A percentile compares a stretch with the other conserved stretches of the same genome.
These are phyloP conservation scores for Saccharomycopsis phalli DNA, from an alignment of 1,139 yeast species.

Conservation along the genomic window DNA sequence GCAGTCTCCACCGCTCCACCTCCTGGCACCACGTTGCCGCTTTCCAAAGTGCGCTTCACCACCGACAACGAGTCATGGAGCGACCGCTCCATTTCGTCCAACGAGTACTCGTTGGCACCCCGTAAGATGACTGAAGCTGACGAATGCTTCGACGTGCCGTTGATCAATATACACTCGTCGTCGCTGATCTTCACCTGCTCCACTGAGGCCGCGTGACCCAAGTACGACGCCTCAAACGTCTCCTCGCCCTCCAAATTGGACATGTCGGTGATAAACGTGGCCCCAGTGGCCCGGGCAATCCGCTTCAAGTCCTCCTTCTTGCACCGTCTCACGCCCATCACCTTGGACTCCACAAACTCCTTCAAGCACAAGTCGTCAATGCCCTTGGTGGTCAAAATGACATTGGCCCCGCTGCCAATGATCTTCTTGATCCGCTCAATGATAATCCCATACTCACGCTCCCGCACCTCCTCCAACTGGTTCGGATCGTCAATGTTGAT, in stretches of 20 bases:
- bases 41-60: conserved; percentile 91
- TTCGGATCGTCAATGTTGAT: conserved; percentile 97
- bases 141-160: conserved; percentile 90
- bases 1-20: conserved; percentile 99
- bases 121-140: conserved; percentile 87
- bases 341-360: conserved; percentile 91
- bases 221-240: conserved; percentile 77
- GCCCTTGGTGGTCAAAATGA: conserved; percentile 93
- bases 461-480: conserved; percentile 89
- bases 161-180: conserved; percentile 92
- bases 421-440: conserved; percentile 84
- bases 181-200: conserved; percentile 87
- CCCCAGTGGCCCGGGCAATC: conserved; percentile 98
- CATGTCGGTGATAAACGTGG: conserved; percentile 77
- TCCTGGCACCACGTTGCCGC: conserved; percentile 94
- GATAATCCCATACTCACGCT: conserved; percentile 87
- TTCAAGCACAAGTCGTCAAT: conserved; percentile 94
- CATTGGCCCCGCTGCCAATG: conserved; percentile 91
- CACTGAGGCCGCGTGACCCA: conserved; percentile 91
- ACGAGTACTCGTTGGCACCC: conserved; percentile 92
- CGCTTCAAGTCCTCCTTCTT: conserved; percentile 94
- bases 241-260: conserved; percentile 97
- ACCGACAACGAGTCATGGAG: conserved; percentile 91
- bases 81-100: conserved; percentile 98
- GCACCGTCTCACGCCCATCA: conserved; percentile 97